A percentile compares a stretch with the other conserved stretches of the same genome.
phyloP scores from a whole-genome alignment of 805 yeast species.

The Kuraishia hungarica region DNA sequence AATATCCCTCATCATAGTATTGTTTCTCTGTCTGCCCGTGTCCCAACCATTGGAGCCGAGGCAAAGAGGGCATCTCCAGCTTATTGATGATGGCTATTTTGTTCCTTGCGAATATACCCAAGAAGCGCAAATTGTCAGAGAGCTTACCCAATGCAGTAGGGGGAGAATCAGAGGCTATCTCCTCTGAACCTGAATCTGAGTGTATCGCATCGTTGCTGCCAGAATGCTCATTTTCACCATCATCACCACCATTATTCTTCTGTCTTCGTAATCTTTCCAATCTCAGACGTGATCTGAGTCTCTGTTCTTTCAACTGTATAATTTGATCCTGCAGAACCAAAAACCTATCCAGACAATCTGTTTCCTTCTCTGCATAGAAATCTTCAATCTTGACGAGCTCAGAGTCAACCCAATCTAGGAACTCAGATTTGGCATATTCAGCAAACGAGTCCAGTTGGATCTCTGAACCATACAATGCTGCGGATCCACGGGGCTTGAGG shows the following conservation, averaged over 20 bases:
- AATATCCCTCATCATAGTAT: constrained; percentile 23
- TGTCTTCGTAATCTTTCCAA: constrained; percentile 5
- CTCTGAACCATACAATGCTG: not conserved
- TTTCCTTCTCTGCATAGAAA: constrained; percentile 56
- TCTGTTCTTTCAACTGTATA: constrained; percentile 51
- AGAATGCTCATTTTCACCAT: not conserved
- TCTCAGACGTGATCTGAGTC: constrained; percentile 15
- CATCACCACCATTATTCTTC: not conserved
- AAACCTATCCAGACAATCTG: constrained; percentile 50
- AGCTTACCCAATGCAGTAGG: not conserved
- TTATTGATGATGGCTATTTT: constrained; percentile 15
- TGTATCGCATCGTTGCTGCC: not conserved
- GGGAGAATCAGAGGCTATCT: not conserved
- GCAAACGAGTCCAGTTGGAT: constrained; percentile 9
- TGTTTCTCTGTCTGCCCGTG: constrained; percentile 23
- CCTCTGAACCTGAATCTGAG: not conserved
- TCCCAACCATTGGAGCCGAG: constrained; percentile 25
- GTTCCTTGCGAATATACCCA: not conserved
- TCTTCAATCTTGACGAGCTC: constrained; percentile 52
- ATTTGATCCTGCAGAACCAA: constrained; percentile 61
- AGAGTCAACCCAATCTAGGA: constrained; percentile 57
- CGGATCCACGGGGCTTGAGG: constrained; percentile 1
- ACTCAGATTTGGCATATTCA: constrained; percentile 35
- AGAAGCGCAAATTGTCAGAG: not conserved
- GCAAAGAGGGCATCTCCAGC: constrained; percentile 33